Conservation (phyloP, 2,329 filamentous ascomycete species). For the Cyphellophora europaea region DNA sequence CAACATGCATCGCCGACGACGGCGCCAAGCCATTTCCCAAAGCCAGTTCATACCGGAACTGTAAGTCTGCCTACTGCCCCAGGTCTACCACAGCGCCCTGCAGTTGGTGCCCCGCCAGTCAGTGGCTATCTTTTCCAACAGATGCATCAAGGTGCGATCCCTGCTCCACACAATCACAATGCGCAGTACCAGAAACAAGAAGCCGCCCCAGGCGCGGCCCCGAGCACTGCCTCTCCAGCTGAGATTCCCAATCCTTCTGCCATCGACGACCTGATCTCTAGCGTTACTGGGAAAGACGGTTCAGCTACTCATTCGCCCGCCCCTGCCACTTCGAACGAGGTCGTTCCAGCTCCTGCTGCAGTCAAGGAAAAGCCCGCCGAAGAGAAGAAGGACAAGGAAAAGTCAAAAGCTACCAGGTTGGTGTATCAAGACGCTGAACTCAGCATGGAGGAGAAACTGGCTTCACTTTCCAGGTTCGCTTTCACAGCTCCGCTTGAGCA, state of each 20-base stretch:
- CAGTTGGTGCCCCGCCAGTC: slow-evolving; percentile 44
- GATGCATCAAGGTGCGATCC: slow-evolving; percentile 44
- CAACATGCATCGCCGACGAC: slow-evolving; percentile 32
- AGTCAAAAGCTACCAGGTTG: slow-evolving; percentile 57
- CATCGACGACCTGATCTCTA: slow-evolving; percentile 43
- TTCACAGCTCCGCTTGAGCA: slow-evolving; percentile 47
- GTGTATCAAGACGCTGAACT: slow-evolving; percentile 71
- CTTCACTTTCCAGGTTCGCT: slow-evolving; percentile 65
- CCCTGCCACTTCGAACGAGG: slow-evolving; percentile 9
- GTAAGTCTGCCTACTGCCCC: slow-evolving; percentile 46
- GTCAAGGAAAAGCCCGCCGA: slow-evolving; percentile 32
- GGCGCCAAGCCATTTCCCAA: slow-evolving; percentile 23
- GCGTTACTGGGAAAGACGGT: slow-evolving; percentile 36
- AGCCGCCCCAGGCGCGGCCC: slow-evolving; percentile 13
- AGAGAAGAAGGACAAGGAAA: slow-evolving; percentile 56
- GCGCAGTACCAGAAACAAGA: slow-evolving; percentile 11
- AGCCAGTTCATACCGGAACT: slow-evolving; percentile 36
- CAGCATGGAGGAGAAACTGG: slow-evolving; percentile 87
- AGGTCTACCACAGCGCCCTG: slow-evolving; percentile 52
- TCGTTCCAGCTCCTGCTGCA: slow-evolving; percentile 10
- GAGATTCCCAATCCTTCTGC: slow-evolving; percentile 31
- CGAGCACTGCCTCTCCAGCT: slow-evolving; percentile 13
- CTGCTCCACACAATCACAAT: slow-evolving; percentile 24
- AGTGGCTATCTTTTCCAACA: slow-evolving; percentile 48
- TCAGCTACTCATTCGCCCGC: slow-evolving; percentile 17